Base-by-base conservation (phyloP, 495 filamentous ascomycete species). In the Friedmanniomyces simplex region DNA sequence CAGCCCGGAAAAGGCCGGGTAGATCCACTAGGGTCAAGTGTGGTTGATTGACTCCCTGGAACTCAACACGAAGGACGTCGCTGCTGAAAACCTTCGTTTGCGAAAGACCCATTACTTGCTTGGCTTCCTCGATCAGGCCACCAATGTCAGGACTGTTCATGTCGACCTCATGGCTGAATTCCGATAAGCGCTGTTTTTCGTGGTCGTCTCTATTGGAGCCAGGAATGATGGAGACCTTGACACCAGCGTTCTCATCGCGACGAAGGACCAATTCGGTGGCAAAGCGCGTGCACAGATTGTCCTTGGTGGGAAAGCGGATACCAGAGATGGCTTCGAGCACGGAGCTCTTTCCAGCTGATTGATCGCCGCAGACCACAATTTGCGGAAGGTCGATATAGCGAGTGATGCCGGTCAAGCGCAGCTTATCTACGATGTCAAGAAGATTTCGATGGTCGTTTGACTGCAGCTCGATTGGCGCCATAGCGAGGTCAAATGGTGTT, bases 211-310 rank as follows among this genome's bases (percentile, higher is more conserved):
- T 37, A 16, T 37, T 16, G 8, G 34, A 8, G 8, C 34, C 34
- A 37, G 34, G 8, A 37, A 8, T 37, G 34, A 37, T 37, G 34
- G 34, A 37, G 34, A 37, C 16, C 8, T 37, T 16, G 8, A 37
- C 34, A 8, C 8, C 16, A 37, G 34, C 16, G 34, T 8, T 8
- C 2, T 66, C 42, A n/a, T 46, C 60, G 1, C 74, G 67, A 1
- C 73, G 72, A 1, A 79, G 62, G 26, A 81, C 72, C 1, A 87
- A 70, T 60, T 89, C 82, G 0, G 81, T 88, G 1, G 84, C 79
- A 56, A 87, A 87, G 0, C 82, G 74, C 0, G 85, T 88, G 66
- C 85, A 87, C 0, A 82, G 46, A 46, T 76, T 80, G 52, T 79
- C 77, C 39, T 83, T 78, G 20, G 74, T 64, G 0, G 85, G 83